Base-by-base conservation (phyloP, 2,329 filamentous ascomycete species). In the Alternaria ventricosa region DNA sequence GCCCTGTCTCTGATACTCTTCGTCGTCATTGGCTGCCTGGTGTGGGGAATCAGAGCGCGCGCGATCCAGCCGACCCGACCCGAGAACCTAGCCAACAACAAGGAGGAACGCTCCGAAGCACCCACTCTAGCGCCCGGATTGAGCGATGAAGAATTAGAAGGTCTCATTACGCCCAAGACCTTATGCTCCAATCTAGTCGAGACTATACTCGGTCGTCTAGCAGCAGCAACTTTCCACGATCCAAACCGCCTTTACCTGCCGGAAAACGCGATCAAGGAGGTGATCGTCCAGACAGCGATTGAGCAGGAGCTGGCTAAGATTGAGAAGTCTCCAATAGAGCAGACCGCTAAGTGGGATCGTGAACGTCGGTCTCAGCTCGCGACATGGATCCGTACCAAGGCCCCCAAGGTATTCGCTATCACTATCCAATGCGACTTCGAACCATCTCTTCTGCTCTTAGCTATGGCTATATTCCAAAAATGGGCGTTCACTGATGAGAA, bases 161-260 rank as follows among this genome's bases (percentile, higher is more conserved):
- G 3, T 3, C 2, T 13, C 10, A 20, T 0, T 4, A 0, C 0
- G 18, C 43, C 43, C 5, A 4, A 4, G 6, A 44, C 2, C 5
- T 44, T 5, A 44, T 18, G 18, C 5, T 22, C 43, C 3, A 6
- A 45, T 22, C 43, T 45, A 22, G 45, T 12, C 23, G 15, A 5
- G 2, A 18, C 23, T 27, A 18, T 49, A 27, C 23, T 49, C n/a
- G 9, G 23, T 4, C 23, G 9, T 3, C 7, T 11, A 4, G 45
- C 11, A n/a, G 0, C 8, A n/a, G 23, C 23, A n/a, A 49, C 23
- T 1, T 49, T 49, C 15, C 45, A 49, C 3, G 45, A 49, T 4
- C 45, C 45, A 18, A 3, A 27, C 15, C 23, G 45, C 15, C 9
- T 3, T 3, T 49, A 49, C 23, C 15, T 49, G 1, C 45, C 45